Base-by-base conservation (phyloP, 1,284 basidiomycete genomes). In the Gymnopus androsaceus region DNA sequence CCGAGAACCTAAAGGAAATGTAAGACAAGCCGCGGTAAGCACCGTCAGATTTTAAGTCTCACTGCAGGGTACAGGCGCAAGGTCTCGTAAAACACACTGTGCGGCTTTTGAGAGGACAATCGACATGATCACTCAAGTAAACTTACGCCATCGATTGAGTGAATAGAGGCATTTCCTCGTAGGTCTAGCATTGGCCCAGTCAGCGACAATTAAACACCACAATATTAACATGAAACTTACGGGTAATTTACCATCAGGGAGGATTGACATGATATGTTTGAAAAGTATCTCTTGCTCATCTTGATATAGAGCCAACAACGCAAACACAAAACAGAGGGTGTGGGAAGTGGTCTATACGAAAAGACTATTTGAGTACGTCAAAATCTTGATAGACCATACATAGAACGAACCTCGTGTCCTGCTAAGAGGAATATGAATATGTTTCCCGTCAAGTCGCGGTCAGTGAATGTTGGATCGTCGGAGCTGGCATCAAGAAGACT, bases 61-160 rank as follows among this genome's bases (percentile, higher is more conserved):
- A 84, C 84, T 8, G 82, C 75, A 42, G 85, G 81, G 63, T 80
- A 85, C 61, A 86, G 68, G 17, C 85, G 75, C 9, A 88, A 69
- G 0, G 83, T 79, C 67, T 88, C 85, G 64, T 84, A 75, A 55
- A 84, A 72, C 1, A 82, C 79, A 11, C 82, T 84, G 53, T 21
- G 23, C 27, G 44, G 44, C 31, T 55, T 15, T 58, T 54, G 48
- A 57, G 23, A 21, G n/a, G n/a, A n/a, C n/a, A n/a, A n/a, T n/a
- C n/a, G n/a, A n/a, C n/a, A n/a, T n/a, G n/a, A n/a, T n/a, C n/a
- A n/a, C n/a, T n/a, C n/a, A n/a, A n/a, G n/a, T n/a, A n/a, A 19
- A 51, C 73, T 62, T 65, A 80, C 77, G 77, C 79, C 64, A 77
- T 68, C 2, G 72, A 72, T 45, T 75, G 70, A 12, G 72, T 75